A percentile compares a stretch with the other conserved stretches of the same genome.
These are phyloP conservation scores for Halophytophthora batemanensis DNA, from an alignment of 352 stramenopile genomes.

Conservation along the genomic window DNA sequence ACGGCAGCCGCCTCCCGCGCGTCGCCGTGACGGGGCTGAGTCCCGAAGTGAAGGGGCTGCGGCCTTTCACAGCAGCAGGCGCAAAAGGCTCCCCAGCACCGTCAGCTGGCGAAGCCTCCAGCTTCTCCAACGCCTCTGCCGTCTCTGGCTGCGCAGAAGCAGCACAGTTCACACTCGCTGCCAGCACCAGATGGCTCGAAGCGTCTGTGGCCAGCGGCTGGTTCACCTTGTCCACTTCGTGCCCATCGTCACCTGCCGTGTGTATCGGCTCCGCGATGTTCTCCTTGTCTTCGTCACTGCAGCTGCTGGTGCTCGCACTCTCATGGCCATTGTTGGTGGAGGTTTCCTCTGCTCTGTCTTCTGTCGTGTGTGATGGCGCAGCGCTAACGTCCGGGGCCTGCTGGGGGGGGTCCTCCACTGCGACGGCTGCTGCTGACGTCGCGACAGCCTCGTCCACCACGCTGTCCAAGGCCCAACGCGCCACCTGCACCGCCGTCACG, in stretches of 20 bases:
- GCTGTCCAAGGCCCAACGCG: conserved; percentile 32
- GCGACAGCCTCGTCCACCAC: conserved; percentile 33
- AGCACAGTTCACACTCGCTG: not conserved
- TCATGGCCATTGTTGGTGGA: conserved; percentile 6
- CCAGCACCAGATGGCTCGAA: not conserved
- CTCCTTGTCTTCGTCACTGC: conserved; percentile 42
- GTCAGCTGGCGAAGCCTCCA: conserved; percentile 8
- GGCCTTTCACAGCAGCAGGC: not conserved
- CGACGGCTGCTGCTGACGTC: not conserved
- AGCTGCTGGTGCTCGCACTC: conserved; percentile 17
- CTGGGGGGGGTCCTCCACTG: not conserved
- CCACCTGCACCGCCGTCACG: conserved; percentile 47
- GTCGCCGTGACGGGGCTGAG: not conserved
- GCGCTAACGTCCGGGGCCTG: too few relatives aligned
- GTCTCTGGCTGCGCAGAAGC: not conserved
- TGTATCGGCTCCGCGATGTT: conserved; percentile 21
- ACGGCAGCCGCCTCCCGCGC: not conserved
- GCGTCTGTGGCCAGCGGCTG: not conserved
- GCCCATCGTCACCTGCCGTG: conserved; percentile 4
- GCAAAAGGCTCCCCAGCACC: conserved; percentile 5
- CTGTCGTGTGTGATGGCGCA: not conserved
- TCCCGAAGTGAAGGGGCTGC: not conserved
- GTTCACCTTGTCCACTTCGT: not conserved
- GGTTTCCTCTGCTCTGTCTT: not conserved
- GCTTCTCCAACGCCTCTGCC: conserved; percentile 1